Evolutionary conservation across 2,329 filamentous ascomycete genomes (phyloP).

Genomic region (Fusarium cicatricum): DNA sequence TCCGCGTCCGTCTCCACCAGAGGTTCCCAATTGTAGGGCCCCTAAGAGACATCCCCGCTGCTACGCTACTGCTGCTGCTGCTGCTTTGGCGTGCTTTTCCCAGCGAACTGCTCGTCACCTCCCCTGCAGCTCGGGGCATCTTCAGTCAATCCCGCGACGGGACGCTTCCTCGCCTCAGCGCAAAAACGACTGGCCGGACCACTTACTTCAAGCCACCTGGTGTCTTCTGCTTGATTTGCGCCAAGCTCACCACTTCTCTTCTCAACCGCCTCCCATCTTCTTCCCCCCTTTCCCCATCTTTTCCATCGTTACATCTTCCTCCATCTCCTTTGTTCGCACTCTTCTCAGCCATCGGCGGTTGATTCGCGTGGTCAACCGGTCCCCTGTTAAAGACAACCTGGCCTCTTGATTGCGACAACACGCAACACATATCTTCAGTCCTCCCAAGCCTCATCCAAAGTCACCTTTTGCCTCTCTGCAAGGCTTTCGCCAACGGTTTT

Average conservation of each 20-base stretch:
- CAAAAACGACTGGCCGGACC: conserved; percentile 39
- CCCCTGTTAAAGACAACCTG: conserved; percentile 44
- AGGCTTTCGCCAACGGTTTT: not conserved
- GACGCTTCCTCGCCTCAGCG: conserved; percentile 39
- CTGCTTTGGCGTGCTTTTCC: conserved; percentile 29
- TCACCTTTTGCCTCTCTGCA: not conserved
- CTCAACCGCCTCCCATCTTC: conserved; percentile 23
- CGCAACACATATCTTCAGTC: conserved; percentile 14
- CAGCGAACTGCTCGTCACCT: conserved; percentile 34
- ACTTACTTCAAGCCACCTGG: conserved; percentile 45
- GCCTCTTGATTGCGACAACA: conserved; percentile 43
- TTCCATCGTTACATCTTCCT: conserved; percentile 18
- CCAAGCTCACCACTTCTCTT: conserved; percentile 34
- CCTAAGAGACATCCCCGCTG: conserved; percentile 22
- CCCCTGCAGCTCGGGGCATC: conserved; percentile 40
- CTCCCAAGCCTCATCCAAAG: not conserved
- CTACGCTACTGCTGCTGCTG: conserved; percentile 22
- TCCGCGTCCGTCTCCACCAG: not conserved
- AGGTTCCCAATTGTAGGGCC: conserved; percentile 18
- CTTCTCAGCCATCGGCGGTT: conserved; percentile 17
- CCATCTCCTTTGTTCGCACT: conserved; percentile 1
- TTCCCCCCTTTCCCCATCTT: conserved; percentile 30
- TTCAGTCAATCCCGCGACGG: conserved; percentile 38
- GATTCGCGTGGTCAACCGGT: conserved; percentile 27
- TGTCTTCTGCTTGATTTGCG: conserved; percentile 43